Conservation (phyloP, 2,329 filamentous ascomycete species). For the Phialemonium atrogriseum region DNA sequence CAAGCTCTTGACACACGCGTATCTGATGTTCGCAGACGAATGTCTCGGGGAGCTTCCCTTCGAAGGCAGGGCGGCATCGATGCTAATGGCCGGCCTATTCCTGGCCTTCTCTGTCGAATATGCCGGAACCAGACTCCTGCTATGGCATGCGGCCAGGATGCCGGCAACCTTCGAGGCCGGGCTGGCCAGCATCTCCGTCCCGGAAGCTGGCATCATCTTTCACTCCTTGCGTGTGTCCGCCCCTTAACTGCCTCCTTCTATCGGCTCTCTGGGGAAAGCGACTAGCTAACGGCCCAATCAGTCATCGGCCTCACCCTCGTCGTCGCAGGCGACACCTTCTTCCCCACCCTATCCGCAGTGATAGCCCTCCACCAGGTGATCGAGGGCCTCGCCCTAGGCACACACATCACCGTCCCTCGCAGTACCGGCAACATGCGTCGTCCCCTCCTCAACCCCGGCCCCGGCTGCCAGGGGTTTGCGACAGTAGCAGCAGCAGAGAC, state of each 20-base stretch:
- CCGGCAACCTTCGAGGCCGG: slow-evolving; percentile 18
- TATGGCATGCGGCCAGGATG: slow-evolving; percentile 18
- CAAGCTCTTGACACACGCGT: slow-evolving; percentile 64
- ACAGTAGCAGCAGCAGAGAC: slow-evolving; percentile 1
- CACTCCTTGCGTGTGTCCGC: slow-evolving; percentile 55
- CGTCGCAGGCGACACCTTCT: slow-evolving; percentile 48
- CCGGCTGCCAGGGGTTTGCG: no score
- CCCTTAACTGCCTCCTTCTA: no score
- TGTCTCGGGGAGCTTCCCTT: slow-evolving; percentile 58
- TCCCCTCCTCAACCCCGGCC: no score
- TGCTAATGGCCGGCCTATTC: slow-evolving; percentile 65
- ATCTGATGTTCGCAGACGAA: slow-evolving; percentile 60
- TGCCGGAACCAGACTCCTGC: slow-evolving; percentile 48
- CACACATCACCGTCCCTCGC: slow-evolving; percentile 56
- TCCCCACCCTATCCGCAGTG: slow-evolving; percentile 52
- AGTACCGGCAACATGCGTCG: slow-evolving; percentile 10
- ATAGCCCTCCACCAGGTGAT: slow-evolving; percentile 76
- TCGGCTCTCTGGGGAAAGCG: no score
- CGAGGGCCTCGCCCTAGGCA: slow-evolving; percentile 66
- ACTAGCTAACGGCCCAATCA: slow-evolving; percentile 16
- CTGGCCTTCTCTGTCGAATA: slow-evolving; percentile 64
- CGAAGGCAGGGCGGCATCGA: slow-evolving; percentile 58
- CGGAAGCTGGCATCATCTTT: slow-evolving; percentile 66
- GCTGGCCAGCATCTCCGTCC: slow-evolving; percentile 53
- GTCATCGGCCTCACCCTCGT: slow-evolving; percentile 60